phyloP scores from a whole-genome alignment of 179 eudicot genomes.

The Spinacia oleracea region DNA sequence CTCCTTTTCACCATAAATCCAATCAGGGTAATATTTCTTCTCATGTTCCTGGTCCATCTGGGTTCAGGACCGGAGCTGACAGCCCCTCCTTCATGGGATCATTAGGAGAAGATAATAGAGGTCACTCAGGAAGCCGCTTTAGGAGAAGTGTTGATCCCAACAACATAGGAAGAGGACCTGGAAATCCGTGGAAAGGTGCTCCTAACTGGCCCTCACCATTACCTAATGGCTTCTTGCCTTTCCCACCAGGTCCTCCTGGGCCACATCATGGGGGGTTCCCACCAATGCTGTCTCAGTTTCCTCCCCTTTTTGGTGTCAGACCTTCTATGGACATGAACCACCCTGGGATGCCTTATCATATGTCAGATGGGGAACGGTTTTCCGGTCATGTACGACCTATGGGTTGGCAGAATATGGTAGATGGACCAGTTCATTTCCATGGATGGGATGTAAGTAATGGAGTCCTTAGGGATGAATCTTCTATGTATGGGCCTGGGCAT shows the following conservation, averaged over 20 bases:
- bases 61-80: constrained; percentile 63
- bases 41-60: constrained; percentile 46
- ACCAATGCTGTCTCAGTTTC: constrained; percentile 50
- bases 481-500: constrained; percentile 59
- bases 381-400: constrained; percentile 62
- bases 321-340: constrained; percentile 80
- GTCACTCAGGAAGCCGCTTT: constrained; percentile 55
- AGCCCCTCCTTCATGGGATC: constrained; percentile 54
- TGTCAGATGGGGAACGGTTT: constrained; percentile 69
- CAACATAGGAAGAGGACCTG: constrained; percentile 67
- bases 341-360: constrained; percentile 63
- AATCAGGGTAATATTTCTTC: constrained; percentile 56
- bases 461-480: constrained; percentile 64
- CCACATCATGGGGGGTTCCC: constrained; percentile 77
- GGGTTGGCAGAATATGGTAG: constrained; percentile 75
- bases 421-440: constrained; percentile 54
- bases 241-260: constrained; percentile 78
- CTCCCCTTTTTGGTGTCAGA: constrained; percentile 56
- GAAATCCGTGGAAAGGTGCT: constrained; percentile 74
- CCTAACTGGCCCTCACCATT: constrained; percentile 85
- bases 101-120: constrained; percentile 61
- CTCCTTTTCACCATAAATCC: constrained; percentile 60
- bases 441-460: constrained; percentile 78
- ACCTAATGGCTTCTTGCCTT: constrained; percentile 78
- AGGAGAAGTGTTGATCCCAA: constrained; percentile 72